Percentiles rank a stretch among this genome's conserved stretches.
phyloP scores from a whole-genome alignment of 495 filamentous ascomycete genomes.

The Aspergillus funiculosus region DNA sequence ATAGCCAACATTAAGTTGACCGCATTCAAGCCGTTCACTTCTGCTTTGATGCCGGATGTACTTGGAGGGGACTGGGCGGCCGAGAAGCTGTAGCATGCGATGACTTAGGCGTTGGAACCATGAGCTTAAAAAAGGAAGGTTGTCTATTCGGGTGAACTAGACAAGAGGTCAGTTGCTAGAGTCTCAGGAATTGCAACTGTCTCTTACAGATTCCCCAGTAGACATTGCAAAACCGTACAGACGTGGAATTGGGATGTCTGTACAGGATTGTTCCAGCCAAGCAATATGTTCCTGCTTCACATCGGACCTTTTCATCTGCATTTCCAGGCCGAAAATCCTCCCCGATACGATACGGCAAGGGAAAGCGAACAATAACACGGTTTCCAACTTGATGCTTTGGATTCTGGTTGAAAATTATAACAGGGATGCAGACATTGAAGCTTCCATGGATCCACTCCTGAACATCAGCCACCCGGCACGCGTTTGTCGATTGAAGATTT shows the following conservation, averaged over 20 bases:
- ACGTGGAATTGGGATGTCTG: constrained; percentile 29
- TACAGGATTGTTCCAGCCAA: constrained; percentile 29
- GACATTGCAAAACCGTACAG: constrained; percentile 33
- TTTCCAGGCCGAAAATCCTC: constrained; percentile 31
- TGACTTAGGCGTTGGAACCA: constrained; percentile 21
- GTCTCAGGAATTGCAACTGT: background rate
- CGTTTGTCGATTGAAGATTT: constrained; percentile 11
- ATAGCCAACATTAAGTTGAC: constrained; percentile 4
- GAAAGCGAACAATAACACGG: constrained; percentile 32
- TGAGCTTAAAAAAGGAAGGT: constrained; percentile 21
- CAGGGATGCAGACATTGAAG: constrained; percentile 35
- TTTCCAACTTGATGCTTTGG: constrained; percentile 12
- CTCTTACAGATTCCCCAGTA: constrained; percentile 24
- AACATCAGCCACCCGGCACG: constrained; percentile 18
- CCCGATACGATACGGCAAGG: constrained; percentile 33
- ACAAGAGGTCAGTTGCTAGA: background rate
- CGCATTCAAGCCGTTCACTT: constrained; percentile 38
- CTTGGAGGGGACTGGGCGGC: constrained; percentile 19
- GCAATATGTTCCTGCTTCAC: constrained; percentile 33
- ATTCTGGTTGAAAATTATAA: constrained; percentile 22
- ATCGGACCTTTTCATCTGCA: constrained; percentile 34
- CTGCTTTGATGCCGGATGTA: constrained; percentile 21
- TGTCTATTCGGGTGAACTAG: constrained; percentile 27
- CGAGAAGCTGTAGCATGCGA: constrained; percentile 15
- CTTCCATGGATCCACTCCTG: constrained; percentile 32